Evolutionary conservation across 305 asterid genomes (phyloP), one percentile per base, ranked within the genome.

Genomic region (Fraxinus angustifolia): DNA sequence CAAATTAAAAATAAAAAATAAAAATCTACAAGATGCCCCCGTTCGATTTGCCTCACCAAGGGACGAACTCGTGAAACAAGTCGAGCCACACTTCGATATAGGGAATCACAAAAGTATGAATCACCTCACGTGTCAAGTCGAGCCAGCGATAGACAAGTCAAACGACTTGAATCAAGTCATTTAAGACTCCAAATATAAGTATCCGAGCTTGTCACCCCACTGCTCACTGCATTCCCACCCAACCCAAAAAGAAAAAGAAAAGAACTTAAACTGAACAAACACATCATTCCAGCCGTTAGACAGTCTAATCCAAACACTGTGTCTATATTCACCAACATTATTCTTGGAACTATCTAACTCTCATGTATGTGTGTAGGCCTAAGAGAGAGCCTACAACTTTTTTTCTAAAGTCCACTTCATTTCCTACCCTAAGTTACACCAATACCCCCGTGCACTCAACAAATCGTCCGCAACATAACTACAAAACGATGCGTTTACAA

Each of bases 401-500:
- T 40, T 14, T 68, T 38, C 17, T 23, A 36, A 34, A 82, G 81
- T 53, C 67, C 73, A 33, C 34, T 72, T 45, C 36, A 33, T 17
- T 34, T 68, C 5, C 74, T 83, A 75, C 86, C 80, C 21, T 28
- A 4, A 6, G 82, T 26, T 17, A 4, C 73, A 81, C 82, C 58
- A 53, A 65, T 76, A 14, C 5, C 31, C 79, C 79, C 35, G 80
- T 85, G 50, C 86, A 77, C 81, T 58, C 73, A 56, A 21, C 53
- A 8, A 56, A 14, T 5, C 12, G 17, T 33, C 45, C 0, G 2
- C 73, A 34, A 17, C 40, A 2, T 42, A 10, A 34, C 28, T 33
- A 26, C 31, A 81, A 72, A 7, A 58, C 82, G 84, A 10, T 5
- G 3, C 78, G 8, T 8, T 2, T 1, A 19, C 2, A 8, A 48